Base-by-base conservation (phyloP, 306 rosid genomes). In the Corylus americana region DNA sequence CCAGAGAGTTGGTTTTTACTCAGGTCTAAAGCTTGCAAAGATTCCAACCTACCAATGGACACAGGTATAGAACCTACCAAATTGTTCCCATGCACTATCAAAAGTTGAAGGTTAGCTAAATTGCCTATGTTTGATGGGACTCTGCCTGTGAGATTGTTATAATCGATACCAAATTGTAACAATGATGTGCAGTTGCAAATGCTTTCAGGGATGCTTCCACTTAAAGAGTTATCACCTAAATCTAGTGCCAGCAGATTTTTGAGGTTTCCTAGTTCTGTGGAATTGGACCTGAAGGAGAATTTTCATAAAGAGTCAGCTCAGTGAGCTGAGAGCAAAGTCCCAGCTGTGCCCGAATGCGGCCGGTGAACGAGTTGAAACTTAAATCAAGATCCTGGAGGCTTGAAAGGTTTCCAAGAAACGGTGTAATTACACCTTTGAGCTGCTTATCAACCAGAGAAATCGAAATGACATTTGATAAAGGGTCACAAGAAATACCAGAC, bases 321-420 rank as follows among this genome's bases (percentile, higher is more conserved):
- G 92, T 71, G 63, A 92, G 97, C 39, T 90, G 89, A 74, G 92
- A 82, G 74, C 95, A 88, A 51, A 55, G 84, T 75, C 91, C 86
- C 67, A 91, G 84, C 66, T 90, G 84, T 83, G 79, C 49, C 64
- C 97, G 98, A 83, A 94, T 88, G 70, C 35, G 49, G 17, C 94
- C 97, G 20, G 88, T 71, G 75, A 92, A 92, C n/a, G 89, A 89
- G 67, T 92, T 94, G 59, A 84, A 77, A 79, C 89, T 58, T 64
- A 94, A 69, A 76, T 92, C 97, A 84, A 94, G 87, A 92, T 89
- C 86, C 88, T 89, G 92, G 82, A 94, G 98, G 77, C 75, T 73
- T 17, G 98, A 90, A 77, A 94, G 54, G 84, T 94, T 94, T 47
- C 94, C 96, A 7, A 94, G 78, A 87, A 89, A 90, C 8, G 96